Base-by-base conservation (phyloP, 495 filamentous ascomycete species). In the Tetracladium marchalianum region DNA sequence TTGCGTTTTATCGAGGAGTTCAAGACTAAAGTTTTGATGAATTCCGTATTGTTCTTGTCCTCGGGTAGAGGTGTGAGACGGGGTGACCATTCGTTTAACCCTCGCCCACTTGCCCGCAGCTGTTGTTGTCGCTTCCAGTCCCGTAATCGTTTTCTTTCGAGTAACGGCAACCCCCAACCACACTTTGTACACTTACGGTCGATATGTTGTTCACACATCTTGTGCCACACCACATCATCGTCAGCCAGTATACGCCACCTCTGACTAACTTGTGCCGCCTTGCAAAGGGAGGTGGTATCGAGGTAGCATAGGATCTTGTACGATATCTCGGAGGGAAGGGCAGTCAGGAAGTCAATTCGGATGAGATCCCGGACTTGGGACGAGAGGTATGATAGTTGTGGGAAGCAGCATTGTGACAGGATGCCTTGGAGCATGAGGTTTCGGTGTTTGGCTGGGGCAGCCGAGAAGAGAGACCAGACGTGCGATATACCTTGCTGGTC, bases 191-290 rank as follows among this genome's bases (percentile, higher is more conserved):
- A 99, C 61, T 95, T 97, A 41, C 90, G 75, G 55, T 92, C 87
- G 44, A 95, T 97, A 57, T 99, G 92, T 57, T 99, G 92, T 67
- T 96, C 90, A 58, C 92, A 99, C 90, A 99, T 97, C 45, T 81
- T 83, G 54, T 96, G 90, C 92, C 92, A 99, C 1, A 99, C 92
- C 18, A 95, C 82, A 65, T 99, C 90, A 58, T 95, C 89, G 61
- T 96, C 93, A 1, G 92, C 92, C 19, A 99, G 63, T 42, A 72
- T 73, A 46, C 84, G 76, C 92, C 92, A 99, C 46, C 80, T 73
- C 45, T 78, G 79, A 60, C 87, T 95, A 33, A 99, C 93, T 63
- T 96, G 93, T 2, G 93, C 87, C 7, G 90, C 92, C 61, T 94
- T 94, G 70, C 93, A 97, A 8, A 99, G 73, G n/a, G 90, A 96